Evolutionary conservation across 768 basidiomycete genomes (phyloP).

Genomic region (Mrakia hoshinonis): DNA sequence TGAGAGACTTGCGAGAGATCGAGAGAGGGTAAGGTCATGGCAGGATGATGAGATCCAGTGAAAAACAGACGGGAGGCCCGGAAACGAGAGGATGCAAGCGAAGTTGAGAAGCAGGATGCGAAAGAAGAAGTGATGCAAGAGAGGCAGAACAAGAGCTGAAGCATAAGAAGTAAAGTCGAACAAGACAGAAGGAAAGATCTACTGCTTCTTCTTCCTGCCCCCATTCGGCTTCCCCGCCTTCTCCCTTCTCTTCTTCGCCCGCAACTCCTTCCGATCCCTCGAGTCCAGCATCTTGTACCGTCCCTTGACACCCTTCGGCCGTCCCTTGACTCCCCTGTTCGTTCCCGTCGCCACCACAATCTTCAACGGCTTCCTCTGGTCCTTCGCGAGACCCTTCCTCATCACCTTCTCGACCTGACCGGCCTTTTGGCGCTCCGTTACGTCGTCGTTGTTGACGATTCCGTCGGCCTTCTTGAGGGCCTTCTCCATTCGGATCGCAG

Average conservation of each 20-base stretch:
- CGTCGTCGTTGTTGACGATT: constrained; percentile 61
- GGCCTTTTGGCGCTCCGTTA: constrained; percentile 92
- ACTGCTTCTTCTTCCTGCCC: constrained; percentile 29
- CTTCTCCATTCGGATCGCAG: constrained; percentile 73
- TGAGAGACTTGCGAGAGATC: no score
- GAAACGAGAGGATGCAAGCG: background rate
- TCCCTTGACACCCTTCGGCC: constrained; percentile 96
- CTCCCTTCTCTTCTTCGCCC: constrained; percentile 70
- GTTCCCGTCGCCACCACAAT: constrained; percentile 85
- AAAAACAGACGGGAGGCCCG: background rate
- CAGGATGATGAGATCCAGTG: no score
- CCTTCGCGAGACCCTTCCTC: constrained; percentile 46
- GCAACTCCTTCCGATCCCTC: constrained; percentile 49
- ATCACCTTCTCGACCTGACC: constrained; percentile 79
- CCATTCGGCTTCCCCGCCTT: constrained; percentile 52
- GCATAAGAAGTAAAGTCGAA: background rate
- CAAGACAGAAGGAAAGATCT: background rate
- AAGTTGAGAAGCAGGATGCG: background rate
- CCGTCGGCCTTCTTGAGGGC: constrained; percentile 94
- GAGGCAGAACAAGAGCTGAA: background rate
- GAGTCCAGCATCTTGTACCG: constrained; percentile 79
- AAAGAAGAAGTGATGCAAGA: background rate
- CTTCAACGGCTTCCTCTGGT: constrained; percentile 53
- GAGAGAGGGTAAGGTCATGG: no score
- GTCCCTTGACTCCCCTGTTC: constrained; percentile 79